Evolutionary conservation across 2,329 filamentous ascomycete genomes (phyloP).

Genomic region (Tricladium varicosporioides): DNA sequence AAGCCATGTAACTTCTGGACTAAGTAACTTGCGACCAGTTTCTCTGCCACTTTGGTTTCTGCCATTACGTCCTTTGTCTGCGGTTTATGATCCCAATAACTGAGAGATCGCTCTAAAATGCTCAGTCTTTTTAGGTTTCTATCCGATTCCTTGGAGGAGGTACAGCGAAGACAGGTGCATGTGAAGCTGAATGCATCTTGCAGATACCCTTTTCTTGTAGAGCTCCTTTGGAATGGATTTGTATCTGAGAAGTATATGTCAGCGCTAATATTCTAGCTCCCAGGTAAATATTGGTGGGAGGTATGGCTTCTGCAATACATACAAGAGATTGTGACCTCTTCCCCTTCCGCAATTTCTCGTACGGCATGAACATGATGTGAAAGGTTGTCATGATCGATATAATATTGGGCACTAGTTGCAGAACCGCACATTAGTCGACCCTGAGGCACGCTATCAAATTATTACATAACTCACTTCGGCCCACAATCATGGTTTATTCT

Average conservation of each 20-base stretch:
- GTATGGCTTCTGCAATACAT: neutral
- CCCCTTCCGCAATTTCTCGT: conserved; percentile 33
- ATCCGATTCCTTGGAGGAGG: conserved; percentile 31
- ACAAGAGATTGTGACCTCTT: conserved; percentile 42
- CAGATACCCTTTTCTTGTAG: conserved; percentile 33
- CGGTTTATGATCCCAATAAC: neutral
- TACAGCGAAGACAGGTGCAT: conserved; percentile 39
- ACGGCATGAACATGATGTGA: conserved; percentile 41
- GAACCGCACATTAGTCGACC: neutral
- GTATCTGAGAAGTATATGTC: conserved; percentile 26
- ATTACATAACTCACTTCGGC: conserved; percentile 35
- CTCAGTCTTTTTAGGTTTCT: conserved; percentile 31
- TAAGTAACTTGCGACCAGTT: conserved; percentile 36
- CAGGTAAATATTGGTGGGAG: neutral
- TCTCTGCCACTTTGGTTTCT: conserved; percentile 27
- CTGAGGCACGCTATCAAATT: neutral
- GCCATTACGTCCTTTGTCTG: conserved; percentile 15
- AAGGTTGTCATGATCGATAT: conserved; percentile 35
- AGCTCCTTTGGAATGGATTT: conserved; percentile 35
- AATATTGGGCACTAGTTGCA: conserved; percentile 22
- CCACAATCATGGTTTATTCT: conserved; percentile 43
- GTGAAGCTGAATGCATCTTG: conserved; percentile 39
- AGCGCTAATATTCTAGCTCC: neutral
- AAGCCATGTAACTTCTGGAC: conserved; percentile 39
- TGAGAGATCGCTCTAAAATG: conserved; percentile 27